Evolutionary conservation across 106 monocot species (phyloP).

Genomic region (Dendrobium catenatum): DNA sequence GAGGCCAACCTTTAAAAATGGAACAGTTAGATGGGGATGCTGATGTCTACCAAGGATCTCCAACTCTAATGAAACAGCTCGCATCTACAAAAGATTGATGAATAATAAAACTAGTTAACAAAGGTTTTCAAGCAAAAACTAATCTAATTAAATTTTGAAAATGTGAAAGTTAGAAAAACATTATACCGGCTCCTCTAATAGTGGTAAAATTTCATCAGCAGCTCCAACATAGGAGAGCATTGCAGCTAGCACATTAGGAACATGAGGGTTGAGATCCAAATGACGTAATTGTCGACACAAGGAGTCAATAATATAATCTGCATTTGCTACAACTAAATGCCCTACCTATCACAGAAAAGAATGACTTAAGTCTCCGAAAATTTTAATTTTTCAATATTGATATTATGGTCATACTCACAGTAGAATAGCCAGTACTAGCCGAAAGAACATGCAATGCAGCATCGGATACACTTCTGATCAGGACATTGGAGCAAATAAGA

Average conservation of each 20-base stretch:
- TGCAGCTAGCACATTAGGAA: constrained; percentile 85
- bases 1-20: constrained; percentile 73
- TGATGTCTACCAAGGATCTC: constrained; percentile 85
- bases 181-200: constrained; percentile 86
- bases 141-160: background rate
- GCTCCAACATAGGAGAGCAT: constrained; percentile 89
- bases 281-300: constrained; percentile 81
- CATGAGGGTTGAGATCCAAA: constrained; percentile 76
- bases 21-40: constrained; percentile 72
- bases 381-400: background rate
- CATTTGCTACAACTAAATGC: constrained; percentile 80
- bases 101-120: constrained; percentile 2
- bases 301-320: constrained; percentile 95
- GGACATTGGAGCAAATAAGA: constrained; percentile 67
- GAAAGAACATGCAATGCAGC: constrained; percentile 57
- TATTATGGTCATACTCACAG: constrained; percentile 33
- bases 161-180: background rate
- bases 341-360: constrained; percentile 50
- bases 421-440: constrained; percentile 38
- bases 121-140: constrained; percentile 2
- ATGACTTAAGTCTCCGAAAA: background rate
- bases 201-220: constrained; percentile 81
- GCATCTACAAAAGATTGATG: constrained; percentile 50
- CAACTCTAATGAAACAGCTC: constrained; percentile 70
- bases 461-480: constrained; percentile 71